Evolutionary conservation across 768 basidiomycete species (phyloP).

Genomic region (Porphyrellus cyaneotinctus): DNA sequence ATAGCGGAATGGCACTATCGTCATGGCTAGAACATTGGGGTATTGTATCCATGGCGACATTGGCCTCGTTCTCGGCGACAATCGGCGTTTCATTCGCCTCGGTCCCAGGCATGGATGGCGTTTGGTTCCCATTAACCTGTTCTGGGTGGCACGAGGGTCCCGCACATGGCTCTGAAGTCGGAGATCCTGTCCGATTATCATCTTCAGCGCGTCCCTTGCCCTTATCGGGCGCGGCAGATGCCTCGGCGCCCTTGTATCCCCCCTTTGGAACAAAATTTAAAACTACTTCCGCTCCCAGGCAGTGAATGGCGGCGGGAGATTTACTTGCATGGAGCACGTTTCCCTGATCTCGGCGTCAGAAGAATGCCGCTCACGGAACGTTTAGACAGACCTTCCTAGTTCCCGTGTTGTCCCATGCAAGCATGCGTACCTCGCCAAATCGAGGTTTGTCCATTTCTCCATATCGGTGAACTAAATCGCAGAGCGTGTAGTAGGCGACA

Average conservation of each 20-base stretch:
- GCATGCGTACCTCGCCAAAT: constrained; percentile 34
- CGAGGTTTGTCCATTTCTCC: constrained; percentile 31
- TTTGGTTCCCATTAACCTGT: not conserved
- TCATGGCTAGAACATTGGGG: not conserved
- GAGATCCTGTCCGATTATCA: constrained; percentile 7
- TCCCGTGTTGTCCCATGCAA: constrained; percentile 43
- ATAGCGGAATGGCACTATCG: not conserved
- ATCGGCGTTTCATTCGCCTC: not conserved
- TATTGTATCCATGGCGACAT: constrained; percentile 10
- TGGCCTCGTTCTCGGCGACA: not conserved
- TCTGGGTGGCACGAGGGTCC: not conserved
- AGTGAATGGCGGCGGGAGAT: constrained; percentile 21
- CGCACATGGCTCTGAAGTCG: not conserved
- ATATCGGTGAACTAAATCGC: constrained; percentile 31
- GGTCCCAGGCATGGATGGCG: not conserved
- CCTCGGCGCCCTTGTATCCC: constrained; percentile 17
- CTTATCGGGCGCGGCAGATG: constrained; percentile 4
- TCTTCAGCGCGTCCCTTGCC: constrained; percentile 9
- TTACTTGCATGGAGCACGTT: constrained; percentile 19
- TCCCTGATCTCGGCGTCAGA: constrained; percentile 19
- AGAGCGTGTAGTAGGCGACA: constrained; percentile 26
- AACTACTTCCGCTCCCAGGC: constrained; percentile 23
- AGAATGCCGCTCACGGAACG: not conserved
- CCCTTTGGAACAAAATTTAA: constrained; percentile 24
- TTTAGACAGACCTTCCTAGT: constrained; percentile 30